phyloP scores from a whole-genome alignment of 2,329 filamentous ascomycete genomes.

The Helminthosporium solani region DNA sequence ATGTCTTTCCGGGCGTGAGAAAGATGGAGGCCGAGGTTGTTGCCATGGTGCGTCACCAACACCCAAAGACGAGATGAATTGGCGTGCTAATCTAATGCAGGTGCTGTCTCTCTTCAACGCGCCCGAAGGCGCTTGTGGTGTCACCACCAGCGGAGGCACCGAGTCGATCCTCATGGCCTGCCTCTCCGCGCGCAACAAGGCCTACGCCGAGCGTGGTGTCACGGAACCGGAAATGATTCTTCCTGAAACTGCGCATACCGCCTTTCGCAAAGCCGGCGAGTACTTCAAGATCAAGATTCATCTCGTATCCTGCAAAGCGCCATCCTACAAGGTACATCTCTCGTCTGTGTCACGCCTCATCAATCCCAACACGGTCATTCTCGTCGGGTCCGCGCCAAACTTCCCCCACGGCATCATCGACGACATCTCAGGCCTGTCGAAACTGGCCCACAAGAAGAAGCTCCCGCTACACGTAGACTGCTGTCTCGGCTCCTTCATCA shows the following conservation, averaged over 20 bases:
- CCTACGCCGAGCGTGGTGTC: conserved; percentile 78
- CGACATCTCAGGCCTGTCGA: conserved; percentile 82
- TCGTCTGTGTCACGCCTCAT: conserved; percentile 77
- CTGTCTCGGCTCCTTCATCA: conserved; percentile 92
- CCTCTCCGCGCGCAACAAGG: conserved; percentile 86
- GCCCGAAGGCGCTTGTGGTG: conserved; percentile 79
- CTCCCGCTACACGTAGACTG: conserved; percentile 95
- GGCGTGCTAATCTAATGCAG: conserved; percentile 33
- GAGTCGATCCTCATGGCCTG: conserved; percentile 98
- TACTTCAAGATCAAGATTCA: conserved; percentile 98
- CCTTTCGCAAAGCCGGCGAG: conserved; percentile 89
- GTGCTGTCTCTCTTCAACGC: conserved; percentile 82
- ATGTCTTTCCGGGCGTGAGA: conserved; percentile 94
- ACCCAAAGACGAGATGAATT: not conserved
- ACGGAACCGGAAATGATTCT: conserved; percentile 98
- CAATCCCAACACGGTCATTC: conserved; percentile 89
- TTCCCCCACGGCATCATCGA: conserved; percentile 98
- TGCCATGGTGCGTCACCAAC: conserved; percentile 71
- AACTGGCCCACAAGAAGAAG: conserved; percentile 74
- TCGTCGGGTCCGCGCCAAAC: conserved; percentile 94
- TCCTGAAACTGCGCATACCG: conserved; percentile 90
- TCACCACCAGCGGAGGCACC: conserved; percentile 88
- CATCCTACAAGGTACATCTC: conserved; percentile 80
- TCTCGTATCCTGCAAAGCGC: conserved; percentile 81
- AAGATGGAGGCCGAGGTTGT: conserved; percentile 99